A percentile compares a stretch with the other conserved stretches of the same genome.
Evolutionary conservation across 768 basidiomycete genomes (phyloP).

Genomic region (Panaeolus cyanescens): DNA sequence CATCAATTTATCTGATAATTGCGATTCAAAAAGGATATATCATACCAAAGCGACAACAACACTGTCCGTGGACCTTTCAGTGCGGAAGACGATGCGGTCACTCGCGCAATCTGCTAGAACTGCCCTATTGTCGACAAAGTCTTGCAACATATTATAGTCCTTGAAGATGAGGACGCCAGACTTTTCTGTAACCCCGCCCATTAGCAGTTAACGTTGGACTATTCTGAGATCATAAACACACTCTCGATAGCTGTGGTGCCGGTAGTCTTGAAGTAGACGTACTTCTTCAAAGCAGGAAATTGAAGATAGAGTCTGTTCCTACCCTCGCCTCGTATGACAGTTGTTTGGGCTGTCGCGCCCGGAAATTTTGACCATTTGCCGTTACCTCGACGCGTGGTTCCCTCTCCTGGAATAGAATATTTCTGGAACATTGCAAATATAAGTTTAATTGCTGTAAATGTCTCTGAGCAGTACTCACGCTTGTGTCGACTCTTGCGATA

Average conservation of each 20-base stretch:
- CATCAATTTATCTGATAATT: not conserved
- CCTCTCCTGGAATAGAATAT: not conserved
- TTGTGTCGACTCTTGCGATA: not conserved
- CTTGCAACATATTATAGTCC: not conserved
- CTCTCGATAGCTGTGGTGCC: not conserved
- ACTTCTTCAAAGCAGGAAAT: not conserved
- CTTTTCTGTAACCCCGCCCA: not conserved
- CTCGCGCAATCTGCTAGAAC: not conserved
- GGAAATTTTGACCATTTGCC: not conserved
- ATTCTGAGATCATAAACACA: not conserved
- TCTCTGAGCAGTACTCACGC: not conserved
- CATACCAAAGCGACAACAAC: not conserved
- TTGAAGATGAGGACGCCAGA: not conserved
- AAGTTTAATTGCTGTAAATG: not conserved
- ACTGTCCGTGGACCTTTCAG: not conserved
- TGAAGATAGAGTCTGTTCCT: not conserved
- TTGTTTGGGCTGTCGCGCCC: not conserved
- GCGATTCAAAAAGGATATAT: not conserved
- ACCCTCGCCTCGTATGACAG: not conserved
- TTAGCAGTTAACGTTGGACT: not conserved
- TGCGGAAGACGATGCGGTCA: not conserved
- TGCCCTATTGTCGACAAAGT: not conserved
- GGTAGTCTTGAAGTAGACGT: not conserved
- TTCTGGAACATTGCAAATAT: not conserved
- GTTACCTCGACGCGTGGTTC: not conserved